phyloP scores from a whole-genome alignment of 225 moss, liverwort and hornwort species.

The Thuidium tamariscinum region DNA sequence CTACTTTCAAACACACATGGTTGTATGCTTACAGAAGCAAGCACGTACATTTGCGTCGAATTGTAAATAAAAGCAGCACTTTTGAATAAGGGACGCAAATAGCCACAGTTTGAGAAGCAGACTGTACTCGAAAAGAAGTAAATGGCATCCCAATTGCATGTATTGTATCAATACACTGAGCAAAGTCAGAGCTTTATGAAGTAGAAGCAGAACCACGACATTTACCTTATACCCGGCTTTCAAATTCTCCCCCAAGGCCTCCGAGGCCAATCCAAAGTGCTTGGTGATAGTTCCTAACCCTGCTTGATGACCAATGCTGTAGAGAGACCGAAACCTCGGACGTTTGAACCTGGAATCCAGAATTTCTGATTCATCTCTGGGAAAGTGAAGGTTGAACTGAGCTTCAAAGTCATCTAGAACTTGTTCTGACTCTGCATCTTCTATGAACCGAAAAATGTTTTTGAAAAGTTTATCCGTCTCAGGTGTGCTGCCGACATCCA shows the following conservation, averaged over 20 bases:
- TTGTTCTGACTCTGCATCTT: constrained; percentile 70
- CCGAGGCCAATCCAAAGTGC: constrained; percentile 76
- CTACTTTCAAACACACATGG: not conserved
- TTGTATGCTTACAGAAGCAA: not conserved
- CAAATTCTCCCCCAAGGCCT: constrained; percentile 79
- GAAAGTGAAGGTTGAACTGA: constrained; percentile 77
- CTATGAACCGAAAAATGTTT: constrained; percentile 39
- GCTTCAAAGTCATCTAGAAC: constrained; percentile 85
- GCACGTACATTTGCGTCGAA: not conserved
- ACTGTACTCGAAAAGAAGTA: not conserved
- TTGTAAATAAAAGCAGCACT: not conserved
- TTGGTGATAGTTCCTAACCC: constrained; percentile 56
- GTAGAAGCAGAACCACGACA: not conserved
- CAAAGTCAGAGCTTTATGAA: not conserved
- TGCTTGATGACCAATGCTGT: constrained; percentile 60
- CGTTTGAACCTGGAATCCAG: constrained; percentile 75
- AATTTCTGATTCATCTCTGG: constrained; percentile 62
- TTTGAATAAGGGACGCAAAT: not conserved
- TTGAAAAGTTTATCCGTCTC: constrained; percentile 44
- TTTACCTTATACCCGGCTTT: constrained; percentile 77
- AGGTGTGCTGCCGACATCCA: constrained; percentile 23
- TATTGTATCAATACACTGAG: not conserved
- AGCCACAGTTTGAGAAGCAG: not conserved
- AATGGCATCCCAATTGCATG: not conserved
- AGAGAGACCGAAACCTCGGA: constrained; percentile 72